phyloP scores from a whole-genome alignment of 306 rosid genomes.

The Dryas drummondii region DNA sequence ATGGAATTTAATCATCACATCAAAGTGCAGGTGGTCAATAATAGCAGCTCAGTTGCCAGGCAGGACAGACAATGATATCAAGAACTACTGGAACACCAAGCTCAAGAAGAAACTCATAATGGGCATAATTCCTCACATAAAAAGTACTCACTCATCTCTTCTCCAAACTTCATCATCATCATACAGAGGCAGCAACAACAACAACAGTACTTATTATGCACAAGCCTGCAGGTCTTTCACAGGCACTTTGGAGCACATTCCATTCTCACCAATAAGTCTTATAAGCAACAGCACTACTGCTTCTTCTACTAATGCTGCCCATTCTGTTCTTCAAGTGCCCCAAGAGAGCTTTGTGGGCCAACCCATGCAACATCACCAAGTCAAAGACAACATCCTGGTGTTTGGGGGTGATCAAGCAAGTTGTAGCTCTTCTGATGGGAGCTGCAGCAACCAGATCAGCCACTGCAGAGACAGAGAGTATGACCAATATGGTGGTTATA shows the following conservation, averaged over 20 bases:
- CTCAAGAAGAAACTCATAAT: conserved; percentile 76
- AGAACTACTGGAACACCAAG: conserved; percentile 97
- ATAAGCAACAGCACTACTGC: conserved; percentile 19
- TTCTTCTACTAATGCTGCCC: conserved; percentile 25
- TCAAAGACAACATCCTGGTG: conserved; percentile 32
- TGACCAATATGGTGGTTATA: conserved; percentile 16
- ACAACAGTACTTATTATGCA: conserved; percentile 17
- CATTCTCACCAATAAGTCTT: conserved; percentile 40
- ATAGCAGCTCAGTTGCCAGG: conserved; percentile 88
- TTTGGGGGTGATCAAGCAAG: conserved; percentile 54
- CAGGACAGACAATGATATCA: conserved; percentile 89
- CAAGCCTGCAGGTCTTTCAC: conserved; percentile 29
- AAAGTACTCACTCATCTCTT: conserved; percentile 29
- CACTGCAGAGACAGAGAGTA: conserved; percentile 31
- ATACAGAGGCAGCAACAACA: conserved; percentile 31
- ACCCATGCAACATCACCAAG: conserved; percentile 27
- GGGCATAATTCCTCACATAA: conserved; percentile 36
- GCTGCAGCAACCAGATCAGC: conserved; percentile 31
- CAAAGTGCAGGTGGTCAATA: conserved; percentile 76
- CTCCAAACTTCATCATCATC: conserved; percentile 41
- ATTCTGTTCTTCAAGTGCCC: conserved; percentile 26
- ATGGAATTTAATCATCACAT: neutral
- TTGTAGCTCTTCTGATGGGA: conserved; percentile 68
- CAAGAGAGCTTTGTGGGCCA: conserved; percentile 49
- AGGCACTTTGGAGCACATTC: conserved; percentile 35